phyloP scores from a whole-genome alignment of 2,329 filamentous ascomycete genomes.

The Fusarium sp. region DNA sequence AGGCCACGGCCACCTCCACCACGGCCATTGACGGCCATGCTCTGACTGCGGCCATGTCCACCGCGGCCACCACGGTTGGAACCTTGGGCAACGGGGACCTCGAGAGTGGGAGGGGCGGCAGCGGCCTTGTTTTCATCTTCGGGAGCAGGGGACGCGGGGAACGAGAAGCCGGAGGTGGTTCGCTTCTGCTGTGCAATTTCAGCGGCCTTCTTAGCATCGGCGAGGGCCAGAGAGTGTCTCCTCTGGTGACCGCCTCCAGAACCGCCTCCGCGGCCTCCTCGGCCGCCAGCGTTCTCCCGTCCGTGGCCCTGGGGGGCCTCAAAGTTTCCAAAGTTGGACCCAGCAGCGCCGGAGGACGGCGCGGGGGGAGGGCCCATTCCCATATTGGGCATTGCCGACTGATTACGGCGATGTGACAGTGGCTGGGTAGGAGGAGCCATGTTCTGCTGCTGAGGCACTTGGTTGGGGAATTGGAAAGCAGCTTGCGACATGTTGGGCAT shows the following conservation, averaged over 20 bases:
- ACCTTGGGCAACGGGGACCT: constrained; percentile 54
- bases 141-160: constrained; percentile 76
- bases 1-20: constrained; percentile 80
- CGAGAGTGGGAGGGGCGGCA: constrained; percentile 48
- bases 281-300: constrained; percentile 59
- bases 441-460: constrained; percentile 79
- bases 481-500: constrained; percentile 84
- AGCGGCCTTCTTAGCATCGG: constrained; percentile 97
- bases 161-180: constrained; percentile 94
- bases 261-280: constrained; percentile 77
- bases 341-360: constrained; percentile 90
- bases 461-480: constrained; percentile 89
- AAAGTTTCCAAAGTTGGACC: constrained; percentile 82
- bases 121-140: constrained; percentile 60
- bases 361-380: constrained; percentile 89
- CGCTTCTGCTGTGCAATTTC: constrained; percentile 97
- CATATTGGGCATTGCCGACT: constrained; percentile 95
- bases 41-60: constrained; percentile 84
- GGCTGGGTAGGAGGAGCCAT: constrained; percentile 84
- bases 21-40: constrained; percentile 83
- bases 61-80: constrained; percentile 68
- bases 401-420: constrained; percentile 93
- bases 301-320: constrained; percentile 64
- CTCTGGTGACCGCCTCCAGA: constrained; percentile 86
- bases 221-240: constrained; percentile 92